Evolutionary conservation across 371 early-diverging fungal species (phyloP).

Genomic region (Mucor racemosus): DNA sequence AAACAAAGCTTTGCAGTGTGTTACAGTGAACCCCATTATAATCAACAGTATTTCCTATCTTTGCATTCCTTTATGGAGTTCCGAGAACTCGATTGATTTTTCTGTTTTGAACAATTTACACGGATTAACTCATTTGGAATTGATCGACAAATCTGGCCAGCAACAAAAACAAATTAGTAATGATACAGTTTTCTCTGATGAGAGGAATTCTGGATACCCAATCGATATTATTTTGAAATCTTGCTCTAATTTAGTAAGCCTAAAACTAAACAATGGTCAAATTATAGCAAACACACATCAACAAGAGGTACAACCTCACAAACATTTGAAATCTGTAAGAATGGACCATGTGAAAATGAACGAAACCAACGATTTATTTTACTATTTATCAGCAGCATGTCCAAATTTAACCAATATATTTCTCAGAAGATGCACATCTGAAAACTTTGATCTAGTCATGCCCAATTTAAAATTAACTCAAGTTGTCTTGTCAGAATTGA

Average conservation of each 20-base stretch:
- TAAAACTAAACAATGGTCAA: background rate
- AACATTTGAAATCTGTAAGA: background rate
- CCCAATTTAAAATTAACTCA: background rate
- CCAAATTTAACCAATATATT: background rate
- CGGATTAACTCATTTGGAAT: background rate
- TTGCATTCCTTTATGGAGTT: constrained; percentile 10
- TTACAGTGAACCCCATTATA: background rate
- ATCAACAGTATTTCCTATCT: background rate
- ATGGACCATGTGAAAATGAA: background rate
- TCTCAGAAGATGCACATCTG: constrained; percentile 1
- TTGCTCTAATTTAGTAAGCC: background rate
- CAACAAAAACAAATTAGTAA: background rate
- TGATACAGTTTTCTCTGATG: background rate
- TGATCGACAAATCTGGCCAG: background rate
- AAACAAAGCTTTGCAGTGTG: background rate
- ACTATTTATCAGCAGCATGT: background rate
- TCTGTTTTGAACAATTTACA: background rate
- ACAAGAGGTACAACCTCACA: background rate
- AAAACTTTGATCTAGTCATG: background rate
- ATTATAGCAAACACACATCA: background rate
- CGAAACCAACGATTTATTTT: background rate
- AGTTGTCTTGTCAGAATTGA: constrained; percentile 1
- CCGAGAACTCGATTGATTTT: constrained; percentile 8
- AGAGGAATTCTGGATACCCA: background rate
- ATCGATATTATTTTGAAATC: background rate